Conservation (phyloP, 2,329 filamentous ascomycete species). For the Neonectria hederae region DNA sequence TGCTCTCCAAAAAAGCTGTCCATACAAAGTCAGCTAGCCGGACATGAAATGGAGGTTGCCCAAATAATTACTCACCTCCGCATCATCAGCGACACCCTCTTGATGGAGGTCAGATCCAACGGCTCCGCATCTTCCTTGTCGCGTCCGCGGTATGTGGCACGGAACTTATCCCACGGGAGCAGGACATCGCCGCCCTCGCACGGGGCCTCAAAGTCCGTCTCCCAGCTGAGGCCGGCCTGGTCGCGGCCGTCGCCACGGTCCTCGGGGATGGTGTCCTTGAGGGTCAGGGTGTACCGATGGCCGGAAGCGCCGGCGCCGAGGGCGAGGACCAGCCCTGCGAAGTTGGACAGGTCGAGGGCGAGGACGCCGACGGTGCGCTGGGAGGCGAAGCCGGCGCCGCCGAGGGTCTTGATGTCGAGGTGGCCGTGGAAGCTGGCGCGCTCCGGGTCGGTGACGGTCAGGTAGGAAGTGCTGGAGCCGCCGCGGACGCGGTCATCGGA, state of each 20-base stretch:
- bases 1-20: conserved; percentile 79
- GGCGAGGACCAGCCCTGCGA: conserved; percentile 68
- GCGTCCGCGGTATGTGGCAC: conserved; percentile 77
- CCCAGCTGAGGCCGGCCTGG: conserved; percentile 76
- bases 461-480: conserved; percentile 68
- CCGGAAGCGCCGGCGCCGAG: conserved; percentile 62
- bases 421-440: conserved; percentile 72
- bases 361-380: conserved; percentile 72
- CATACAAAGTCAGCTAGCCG: conserved; percentile 33
- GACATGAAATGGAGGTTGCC: not conserved
- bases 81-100: conserved; percentile 80
- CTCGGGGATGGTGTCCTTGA: conserved; percentile 75
- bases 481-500: conserved; percentile 83
- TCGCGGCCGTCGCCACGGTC: conserved; percentile 73
- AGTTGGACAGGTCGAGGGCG: conserved; percentile 70
- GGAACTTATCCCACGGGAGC: conserved; percentile 72
- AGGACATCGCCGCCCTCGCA: conserved; percentile 53
- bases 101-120: conserved; percentile 68
- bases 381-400: conserved; percentile 84
- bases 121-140: conserved; percentile 67
- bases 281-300: conserved; percentile 76
- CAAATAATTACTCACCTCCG: conserved; percentile 67
- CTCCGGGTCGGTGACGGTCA: conserved; percentile 48
- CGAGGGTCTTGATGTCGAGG: conserved; percentile 78
- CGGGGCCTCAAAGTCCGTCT: conserved; percentile 69